Evolutionary conservation across 768 basidiomycete species (phyloP), one percentile per base, ranked within the genome.

Genomic region (Paxillus rubicundulus): DNA sequence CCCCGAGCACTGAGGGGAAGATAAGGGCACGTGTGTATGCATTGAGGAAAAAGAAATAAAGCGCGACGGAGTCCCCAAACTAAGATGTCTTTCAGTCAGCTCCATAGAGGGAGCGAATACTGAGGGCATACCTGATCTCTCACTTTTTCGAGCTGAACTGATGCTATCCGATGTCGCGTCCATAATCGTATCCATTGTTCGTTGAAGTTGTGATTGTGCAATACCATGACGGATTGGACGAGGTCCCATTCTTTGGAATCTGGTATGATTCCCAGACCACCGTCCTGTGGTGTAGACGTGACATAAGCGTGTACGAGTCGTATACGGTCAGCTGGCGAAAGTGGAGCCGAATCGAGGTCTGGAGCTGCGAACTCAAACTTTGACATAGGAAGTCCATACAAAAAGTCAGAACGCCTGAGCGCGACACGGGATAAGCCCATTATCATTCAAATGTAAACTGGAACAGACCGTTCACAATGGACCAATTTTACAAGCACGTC

Each of bases 21-120:
- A 86, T 61, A 40, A 98, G 83, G 32, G 86, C 84, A 40, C 81
- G 79, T 0, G 94, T 88, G 72, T 98, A 98, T 40, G 84, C 82
- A 6, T 83, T 80, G 16, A 98, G 79, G 74, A 96, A 97, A 45
- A 82, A 81, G 70, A 95, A 98, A 72, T 99, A 95, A 33, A 92
- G 79, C 2, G 92, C 90, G 14, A 93, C 72, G 1, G 83, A 77
- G 63, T 90, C 89, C 10, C 93, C 93, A 58, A 91, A 92, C 81
- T 84, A 54, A 18, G 44, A 50, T 10, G 1, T 21, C 0, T 43
- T 24, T 16, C 20, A 13, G 30, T 59, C 10, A 52, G 44, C 24
- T 30, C 24, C 32, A 38, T 1, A 34, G 37, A 9, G 38, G 5
- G n/a, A 20, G 13, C 9, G 9, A 18, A 12, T 33, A 13, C 33